Percentiles rank a stretch among this genome's conserved stretches.
phyloP scores from a whole-genome alignment of 1,284 basidiomycete species.

The Leucoagaricus sp. region DNA sequence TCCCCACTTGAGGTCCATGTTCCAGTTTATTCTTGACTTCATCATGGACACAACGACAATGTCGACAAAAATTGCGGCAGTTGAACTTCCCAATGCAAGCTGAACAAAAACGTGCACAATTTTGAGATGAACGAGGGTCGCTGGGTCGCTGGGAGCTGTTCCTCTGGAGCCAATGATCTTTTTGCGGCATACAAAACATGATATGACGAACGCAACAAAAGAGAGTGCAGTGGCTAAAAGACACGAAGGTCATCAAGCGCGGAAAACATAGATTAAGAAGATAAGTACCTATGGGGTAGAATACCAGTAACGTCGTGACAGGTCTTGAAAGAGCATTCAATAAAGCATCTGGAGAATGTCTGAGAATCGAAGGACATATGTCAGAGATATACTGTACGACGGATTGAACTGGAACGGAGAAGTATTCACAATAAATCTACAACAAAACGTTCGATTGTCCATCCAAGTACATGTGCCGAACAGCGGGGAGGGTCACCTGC shows the following conservation, averaged over 20 bases:
- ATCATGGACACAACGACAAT: not conserved
- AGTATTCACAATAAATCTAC: not conserved
- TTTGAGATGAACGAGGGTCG: not conserved
- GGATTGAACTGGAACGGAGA: no score
- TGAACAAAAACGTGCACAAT: not conserved
- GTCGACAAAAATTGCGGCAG: not conserved
- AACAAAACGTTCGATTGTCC: slow-evolving; percentile 1
- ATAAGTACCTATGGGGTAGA: not conserved
- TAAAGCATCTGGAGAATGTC: not conserved
- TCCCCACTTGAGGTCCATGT: not conserved
- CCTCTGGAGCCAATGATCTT: not conserved
- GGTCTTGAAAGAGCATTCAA: not conserved
- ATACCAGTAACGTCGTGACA: not conserved
- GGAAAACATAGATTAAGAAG: not conserved
- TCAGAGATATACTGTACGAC: not conserved
- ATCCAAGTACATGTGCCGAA: not conserved
- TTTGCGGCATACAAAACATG: not conserved
- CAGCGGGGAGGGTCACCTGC: not conserved
- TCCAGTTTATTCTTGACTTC: not conserved
- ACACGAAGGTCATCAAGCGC: not conserved
- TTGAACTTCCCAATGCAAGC: not conserved
- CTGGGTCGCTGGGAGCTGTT: not conserved
- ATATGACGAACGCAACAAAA: not conserved
- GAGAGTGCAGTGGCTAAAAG: not conserved
- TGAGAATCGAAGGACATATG: not conserved